These are phyloP conservation scores for Solanum rostratum DNA, from an alignment of 257 asterid genomes.

Conservation along the genomic window DNA sequence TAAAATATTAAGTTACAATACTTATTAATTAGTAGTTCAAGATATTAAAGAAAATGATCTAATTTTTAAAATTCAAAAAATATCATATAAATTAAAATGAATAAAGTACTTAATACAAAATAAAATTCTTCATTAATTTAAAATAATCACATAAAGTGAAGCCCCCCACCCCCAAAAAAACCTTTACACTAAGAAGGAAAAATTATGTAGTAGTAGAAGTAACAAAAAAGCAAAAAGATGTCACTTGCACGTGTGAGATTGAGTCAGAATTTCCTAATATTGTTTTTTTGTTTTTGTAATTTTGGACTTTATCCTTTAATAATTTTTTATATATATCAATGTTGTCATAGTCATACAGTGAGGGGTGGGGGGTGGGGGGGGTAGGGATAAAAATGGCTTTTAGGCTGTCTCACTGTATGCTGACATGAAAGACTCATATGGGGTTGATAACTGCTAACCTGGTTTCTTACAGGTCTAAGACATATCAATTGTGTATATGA, in stretches of 20 bases:
- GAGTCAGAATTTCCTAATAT: background rate
- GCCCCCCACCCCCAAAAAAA: no score
- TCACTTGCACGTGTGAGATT: slow-evolving; percentile 3
- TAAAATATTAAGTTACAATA: no score
- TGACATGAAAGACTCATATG: slow-evolving; percentile 4
- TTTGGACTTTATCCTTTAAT: background rate
- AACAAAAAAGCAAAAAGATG: background rate
- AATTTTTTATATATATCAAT: background rate
- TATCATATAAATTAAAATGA: no score
- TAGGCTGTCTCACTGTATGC: slow-evolving; percentile 3
- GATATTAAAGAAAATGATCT: no score
- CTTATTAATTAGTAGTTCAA: no score
- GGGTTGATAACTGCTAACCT: slow-evolving; percentile 5
- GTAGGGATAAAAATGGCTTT: background rate
- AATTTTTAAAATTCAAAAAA: no score
- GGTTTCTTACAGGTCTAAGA: slow-evolving; percentile 1
- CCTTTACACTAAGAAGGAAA: background rate
- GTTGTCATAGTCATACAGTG: background rate
- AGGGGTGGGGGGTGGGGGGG: background rate
- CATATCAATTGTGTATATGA: slow-evolving; percentile 2
- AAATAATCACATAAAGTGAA: no score
- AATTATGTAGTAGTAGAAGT: background rate
- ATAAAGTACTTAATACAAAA: no score
- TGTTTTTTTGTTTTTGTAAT: background rate
- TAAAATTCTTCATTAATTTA: no score